phyloP scores from a whole-genome alignment of 108 stramenopile genomes.

The Cyclostephanos invisitatus region DNA sequence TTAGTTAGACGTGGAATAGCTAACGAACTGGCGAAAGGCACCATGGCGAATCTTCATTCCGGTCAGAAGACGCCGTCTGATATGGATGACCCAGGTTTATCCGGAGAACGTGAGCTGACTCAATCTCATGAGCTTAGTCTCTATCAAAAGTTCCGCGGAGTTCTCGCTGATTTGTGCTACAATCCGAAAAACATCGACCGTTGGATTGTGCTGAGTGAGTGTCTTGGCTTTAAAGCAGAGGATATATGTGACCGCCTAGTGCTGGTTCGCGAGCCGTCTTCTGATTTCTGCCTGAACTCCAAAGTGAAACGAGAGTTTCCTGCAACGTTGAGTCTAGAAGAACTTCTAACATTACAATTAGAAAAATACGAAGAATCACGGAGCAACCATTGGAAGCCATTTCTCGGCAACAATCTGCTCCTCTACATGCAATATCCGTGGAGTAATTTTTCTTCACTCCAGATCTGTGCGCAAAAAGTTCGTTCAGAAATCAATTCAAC shows the following conservation, averaged over 20 bases:
- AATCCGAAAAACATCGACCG: conserved; percentile 58
- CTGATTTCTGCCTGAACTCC: conserved; percentile 47
- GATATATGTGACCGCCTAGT: conserved; percentile 72
- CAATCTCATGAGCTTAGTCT: conserved; percentile 60
- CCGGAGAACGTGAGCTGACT: conserved; percentile 54
- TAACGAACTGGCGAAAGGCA: conserved; percentile 62
- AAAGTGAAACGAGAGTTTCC: conserved; percentile 9
- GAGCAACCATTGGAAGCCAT: conserved; percentile 47
- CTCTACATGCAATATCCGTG: conserved; percentile 65
- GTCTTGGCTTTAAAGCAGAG: conserved; percentile 70
- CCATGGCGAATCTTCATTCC: conserved; percentile 49
- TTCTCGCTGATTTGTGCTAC: conserved; percentile 74
- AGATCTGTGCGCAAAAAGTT: conserved; percentile 48
- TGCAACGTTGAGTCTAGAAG: conserved; percentile 36
- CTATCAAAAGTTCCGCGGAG: conserved; percentile 71
- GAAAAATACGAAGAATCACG: conserved; percentile 42
- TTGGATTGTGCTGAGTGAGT: conserved; percentile 76
- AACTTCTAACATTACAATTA: conserved; percentile 49
- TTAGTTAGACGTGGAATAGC: conserved; percentile 56
- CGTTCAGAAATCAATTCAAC: conserved; percentile 19
- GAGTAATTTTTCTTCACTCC: conserved; percentile 71
- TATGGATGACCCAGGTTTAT: conserved; percentile 46
- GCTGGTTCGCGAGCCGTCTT: conserved; percentile 43
- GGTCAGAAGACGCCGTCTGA: conserved; percentile 19
- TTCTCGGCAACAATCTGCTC: conserved; percentile 60